phyloP scores from a whole-genome alignment of 495 filamentous ascomycete species.

The Aspergillus avenaceus region DNA sequence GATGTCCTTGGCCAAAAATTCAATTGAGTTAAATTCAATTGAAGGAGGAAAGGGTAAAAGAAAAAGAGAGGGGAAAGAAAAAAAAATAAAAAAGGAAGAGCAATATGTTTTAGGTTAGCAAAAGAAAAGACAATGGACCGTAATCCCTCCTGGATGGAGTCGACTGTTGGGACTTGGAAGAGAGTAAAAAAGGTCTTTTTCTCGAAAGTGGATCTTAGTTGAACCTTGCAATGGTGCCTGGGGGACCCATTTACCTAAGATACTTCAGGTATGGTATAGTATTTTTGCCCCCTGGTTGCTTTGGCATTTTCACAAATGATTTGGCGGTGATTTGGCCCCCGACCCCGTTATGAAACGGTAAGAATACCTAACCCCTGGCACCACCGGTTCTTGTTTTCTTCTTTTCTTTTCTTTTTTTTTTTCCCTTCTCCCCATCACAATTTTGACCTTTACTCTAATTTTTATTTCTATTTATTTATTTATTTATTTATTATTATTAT shows the following conservation, averaged over 20 bases:
- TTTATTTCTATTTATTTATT: neutral
- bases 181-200: neutral
- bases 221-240: neutral
- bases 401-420: neutral
- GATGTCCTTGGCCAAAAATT: neutral
- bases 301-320: neutral
- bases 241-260: too few relatives aligned
- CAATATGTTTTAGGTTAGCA: neutral
- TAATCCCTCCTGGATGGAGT: neutral
- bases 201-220: neutral
- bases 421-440: too few relatives aligned
- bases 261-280: slow-evolving; percentile 1
- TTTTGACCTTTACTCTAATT: too few relatives aligned
- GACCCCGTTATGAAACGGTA: slow-evolving; percentile 1
- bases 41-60: neutral
- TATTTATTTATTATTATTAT: neutral
- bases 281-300: neutral
- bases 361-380: slow-evolving; percentile 9
- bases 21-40: neutral
- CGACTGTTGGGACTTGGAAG: neutral
- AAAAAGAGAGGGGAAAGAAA: neutral
- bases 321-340: neutral
- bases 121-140: neutral
- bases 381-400: slow-evolving; percentile 1
- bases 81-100: neutral